Evolutionary conservation across 1,284 basidiomycete genomes (phyloP), one percentile per base, ranked within the genome.

Genomic region (Blastosporella zonata): DNA sequence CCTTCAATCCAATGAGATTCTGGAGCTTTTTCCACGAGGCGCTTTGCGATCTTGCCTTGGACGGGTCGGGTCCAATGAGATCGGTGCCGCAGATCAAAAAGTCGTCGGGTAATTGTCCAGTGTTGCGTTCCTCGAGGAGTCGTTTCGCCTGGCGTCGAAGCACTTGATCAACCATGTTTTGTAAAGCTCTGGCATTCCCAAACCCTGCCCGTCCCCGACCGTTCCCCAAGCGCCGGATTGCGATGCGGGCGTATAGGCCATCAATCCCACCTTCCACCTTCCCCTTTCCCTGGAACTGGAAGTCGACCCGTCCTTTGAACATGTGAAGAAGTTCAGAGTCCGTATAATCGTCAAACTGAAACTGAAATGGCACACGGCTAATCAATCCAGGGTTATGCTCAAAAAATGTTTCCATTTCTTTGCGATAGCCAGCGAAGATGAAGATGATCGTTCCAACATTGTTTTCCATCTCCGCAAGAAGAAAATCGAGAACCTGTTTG

Each of bases 391-490:
- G 82, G 52, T 87, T 87, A 57, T 85, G 82, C 50, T 84, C 81
- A 53, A 87, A 86, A 65, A 87, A 87, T 48, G 72, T 79, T 55
- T 87, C 83, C 84, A 87, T 86, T 62, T 87, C 69, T 48, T 76
- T 81, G 62, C 68, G 75, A 59, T 86, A 86, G 0, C 83, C 83
- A 0, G 84, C 83, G 6, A 87, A 67, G 54, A 87, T 80, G 64
- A 87, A 87, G 2, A 84, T 79, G n/a, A 84, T 56, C 12, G 68
- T 78, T 6, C 81, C 84, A 2, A 80, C 69, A 21, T 74, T 72
- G 61, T 86, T 85, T 56, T 86, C 83, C 81, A 86, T 86, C 61
- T 86, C 83, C 0, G 81, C 80, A 1, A 86, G 71, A 0, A 87
- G 70, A 57, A 78, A 85, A 54, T 86, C 82, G 15, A 86, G 67